Conservation (phyloP, 192 early-diverging fungal genomes). For the Mortierella claussenii region DNA sequence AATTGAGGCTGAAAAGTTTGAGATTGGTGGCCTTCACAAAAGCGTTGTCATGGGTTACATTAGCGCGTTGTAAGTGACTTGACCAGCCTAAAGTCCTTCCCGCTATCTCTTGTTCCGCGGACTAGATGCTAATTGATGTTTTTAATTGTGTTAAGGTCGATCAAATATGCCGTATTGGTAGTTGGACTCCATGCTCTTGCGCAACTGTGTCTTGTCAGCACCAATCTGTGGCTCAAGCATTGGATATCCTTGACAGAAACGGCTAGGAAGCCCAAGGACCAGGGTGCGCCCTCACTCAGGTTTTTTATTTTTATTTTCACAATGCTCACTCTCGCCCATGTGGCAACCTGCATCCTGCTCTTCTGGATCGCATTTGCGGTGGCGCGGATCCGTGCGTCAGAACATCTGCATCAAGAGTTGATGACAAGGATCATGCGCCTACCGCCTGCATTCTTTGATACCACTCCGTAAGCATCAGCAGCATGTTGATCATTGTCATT, state of each 20-base stretch:
- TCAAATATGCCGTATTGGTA: constrained; percentile 58
- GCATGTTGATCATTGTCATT: too few relatives aligned
- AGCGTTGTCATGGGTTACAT: constrained; percentile 37
- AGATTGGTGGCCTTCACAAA: background rate
- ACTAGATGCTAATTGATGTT: background rate
- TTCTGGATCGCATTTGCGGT: constrained; percentile 16
- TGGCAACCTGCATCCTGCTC: background rate
- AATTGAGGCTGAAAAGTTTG: constrained; percentile 7
- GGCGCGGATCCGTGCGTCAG: constrained; percentile 14
- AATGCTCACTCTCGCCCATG: constrained; percentile 6
- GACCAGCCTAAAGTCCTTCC: too few relatives aligned
- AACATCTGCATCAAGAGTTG: constrained; percentile 7
- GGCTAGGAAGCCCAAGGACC: background rate
- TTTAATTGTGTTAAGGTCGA: background rate
- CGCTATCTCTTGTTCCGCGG: too few relatives aligned
- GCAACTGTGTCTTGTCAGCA: constrained; percentile 57
- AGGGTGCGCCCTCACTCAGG: constrained; percentile 1
- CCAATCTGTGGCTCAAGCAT: constrained; percentile 70
- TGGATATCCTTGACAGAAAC: constrained; percentile 58
- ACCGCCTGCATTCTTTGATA: constrained; percentile 19
- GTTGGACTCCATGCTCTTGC: constrained; percentile 54
- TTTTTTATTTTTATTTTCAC: constrained; percentile 10
- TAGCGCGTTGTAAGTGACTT: constrained; percentile 33
- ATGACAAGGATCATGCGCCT: constrained; percentile 17
- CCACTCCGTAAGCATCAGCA: constrained; percentile 48